phyloP scores from a whole-genome alignment of 768 basidiomycete species.

The Exidia glandulosa region DNA sequence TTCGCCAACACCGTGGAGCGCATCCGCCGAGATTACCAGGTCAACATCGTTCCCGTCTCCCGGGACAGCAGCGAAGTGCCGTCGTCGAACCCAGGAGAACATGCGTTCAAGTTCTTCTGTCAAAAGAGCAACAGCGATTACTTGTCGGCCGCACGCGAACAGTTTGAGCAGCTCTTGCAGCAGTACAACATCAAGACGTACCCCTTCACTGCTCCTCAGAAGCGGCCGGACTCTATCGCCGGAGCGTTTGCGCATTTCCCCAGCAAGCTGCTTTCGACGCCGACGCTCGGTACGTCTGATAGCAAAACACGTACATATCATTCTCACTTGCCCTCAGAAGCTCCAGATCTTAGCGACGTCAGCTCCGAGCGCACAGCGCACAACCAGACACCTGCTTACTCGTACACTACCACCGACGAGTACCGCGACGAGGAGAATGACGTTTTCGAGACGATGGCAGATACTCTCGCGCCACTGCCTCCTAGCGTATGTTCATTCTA shows the following conservation, averaged over 20 bases:
- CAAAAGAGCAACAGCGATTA: constrained; percentile 93
- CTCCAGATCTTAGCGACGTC: background rate
- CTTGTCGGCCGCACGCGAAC: constrained; percentile 78
- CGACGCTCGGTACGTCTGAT: constrained; percentile 40
- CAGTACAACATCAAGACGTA: constrained; percentile 77
- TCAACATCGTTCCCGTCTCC: constrained; percentile 62
- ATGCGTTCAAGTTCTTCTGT: constrained; percentile 91
- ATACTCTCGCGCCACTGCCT: background rate
- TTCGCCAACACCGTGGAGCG: constrained; percentile 80
- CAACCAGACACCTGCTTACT: background rate
- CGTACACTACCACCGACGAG: background rate
- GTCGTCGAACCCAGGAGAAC: constrained; percentile 55
- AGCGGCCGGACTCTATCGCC: constrained; percentile 84
- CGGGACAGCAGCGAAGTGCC: constrained; percentile 38
- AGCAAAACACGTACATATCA: constrained; percentile 29
- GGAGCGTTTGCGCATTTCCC: constrained; percentile 96
- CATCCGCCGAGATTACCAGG: constrained; percentile 88
- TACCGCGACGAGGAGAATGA: background rate
- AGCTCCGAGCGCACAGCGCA: background rate
- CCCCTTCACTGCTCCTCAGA: constrained; percentile 63
- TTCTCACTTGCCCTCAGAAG: constrained; percentile 3
- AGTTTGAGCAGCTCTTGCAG: constrained; percentile 83
- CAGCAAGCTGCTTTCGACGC: constrained; percentile 80
- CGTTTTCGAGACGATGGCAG: background rate
- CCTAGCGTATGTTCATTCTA: background rate